Evolutionary conservation across 2,329 filamentous ascomycete species (phyloP).

Genomic region (Cercospora zeina): DNA sequence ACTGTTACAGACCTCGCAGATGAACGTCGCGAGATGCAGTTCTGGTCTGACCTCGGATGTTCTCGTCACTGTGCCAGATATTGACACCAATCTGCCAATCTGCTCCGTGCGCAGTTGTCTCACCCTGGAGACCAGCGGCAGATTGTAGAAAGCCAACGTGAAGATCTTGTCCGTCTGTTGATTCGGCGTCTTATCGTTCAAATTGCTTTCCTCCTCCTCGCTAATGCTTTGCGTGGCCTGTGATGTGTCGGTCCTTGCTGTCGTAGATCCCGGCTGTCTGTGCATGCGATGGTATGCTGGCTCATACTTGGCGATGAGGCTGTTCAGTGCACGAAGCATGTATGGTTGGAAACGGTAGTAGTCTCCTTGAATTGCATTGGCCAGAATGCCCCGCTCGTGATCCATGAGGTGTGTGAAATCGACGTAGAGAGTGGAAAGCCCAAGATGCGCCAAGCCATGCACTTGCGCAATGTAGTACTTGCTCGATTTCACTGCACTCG

Average conservation of each 20-base stretch:
- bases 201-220: conserved; percentile 55
- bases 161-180: conserved; percentile 98
- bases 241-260: conserved; percentile 64
- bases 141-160: conserved; percentile 87
- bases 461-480: conserved; percentile 86
- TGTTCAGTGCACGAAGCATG: conserved; percentile 83
- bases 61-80: conserved; percentile 93
- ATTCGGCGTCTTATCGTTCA: conserved; percentile 75
- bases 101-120: conserved; percentile 83
- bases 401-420: conserved; percentile 81
- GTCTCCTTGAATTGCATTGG: conserved; percentile 80
- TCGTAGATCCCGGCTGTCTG: conserved; percentile 74
- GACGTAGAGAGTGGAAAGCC: conserved; percentile 82
- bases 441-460: conserved; percentile 69
- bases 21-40: conserved; percentile 86
- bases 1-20: conserved; percentile 82
- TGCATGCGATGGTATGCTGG: conserved; percentile 92
- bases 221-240: conserved; percentile 60
- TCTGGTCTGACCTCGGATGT: conserved; percentile 97
- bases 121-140: conserved; percentile 82
- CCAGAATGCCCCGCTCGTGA: conserved; percentile 75
- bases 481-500: conserved; percentile 71
- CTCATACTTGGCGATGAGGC: conserved; percentile 91
- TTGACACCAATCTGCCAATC: conserved; percentile 89
- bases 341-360: conserved; percentile 97